Percentiles rank a stretch among this genome's conserved stretches.
Evolutionary conservation across 768 basidiomycete genomes (phyloP).

Genomic region (Pulveroboletus sp.): DNA sequence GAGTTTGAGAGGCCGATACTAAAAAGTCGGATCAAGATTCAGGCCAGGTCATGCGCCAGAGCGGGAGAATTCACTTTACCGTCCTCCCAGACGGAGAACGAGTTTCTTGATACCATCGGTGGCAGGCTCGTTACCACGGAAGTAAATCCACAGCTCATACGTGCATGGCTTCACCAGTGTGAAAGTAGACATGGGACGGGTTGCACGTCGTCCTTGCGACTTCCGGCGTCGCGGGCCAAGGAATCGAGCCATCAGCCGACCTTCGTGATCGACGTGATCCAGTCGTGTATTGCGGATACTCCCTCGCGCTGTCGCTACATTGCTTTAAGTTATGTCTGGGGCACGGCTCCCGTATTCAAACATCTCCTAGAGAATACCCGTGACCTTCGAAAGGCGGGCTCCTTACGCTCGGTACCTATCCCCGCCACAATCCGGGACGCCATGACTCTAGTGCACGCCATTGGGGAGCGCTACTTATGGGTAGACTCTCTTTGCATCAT

Average conservation of each 20-base stretch:
- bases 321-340: conserved; percentile 24
- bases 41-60: neutral
- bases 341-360: conserved; percentile 4
- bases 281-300: conserved; percentile 16
- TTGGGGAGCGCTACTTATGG: conserved; percentile 25
- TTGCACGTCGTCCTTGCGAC: conserved; percentile 4
- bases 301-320: conserved; percentile 21
- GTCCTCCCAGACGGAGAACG: neutral
- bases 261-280: conserved; percentile 14
- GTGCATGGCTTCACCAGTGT: conserved; percentile 11
- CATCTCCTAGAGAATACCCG: conserved; percentile 7
- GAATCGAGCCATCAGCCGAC: neutral
- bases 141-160: conserved; percentile 7
- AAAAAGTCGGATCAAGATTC: conserved; percentile 1
- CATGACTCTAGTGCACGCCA: conserved; percentile 13
- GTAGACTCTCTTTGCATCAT: conserved; percentile 24
- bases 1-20: neutral
- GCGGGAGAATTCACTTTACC: neutral
- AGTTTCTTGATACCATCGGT: conserved; percentile 1
- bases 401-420: conserved; percentile 5
- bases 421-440: conserved; percentile 24
- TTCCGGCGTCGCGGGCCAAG: neutral
- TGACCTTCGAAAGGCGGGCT: conserved; percentile 1
- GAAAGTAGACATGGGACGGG: conserved; percentile 8
- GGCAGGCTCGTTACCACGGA: conserved; percentile 7